A percentile compares a stretch with the other conserved stretches of the same genome.
Conservation (phyloP, 1,139 yeast species). For the Arxiozyma telluris region DNA sequence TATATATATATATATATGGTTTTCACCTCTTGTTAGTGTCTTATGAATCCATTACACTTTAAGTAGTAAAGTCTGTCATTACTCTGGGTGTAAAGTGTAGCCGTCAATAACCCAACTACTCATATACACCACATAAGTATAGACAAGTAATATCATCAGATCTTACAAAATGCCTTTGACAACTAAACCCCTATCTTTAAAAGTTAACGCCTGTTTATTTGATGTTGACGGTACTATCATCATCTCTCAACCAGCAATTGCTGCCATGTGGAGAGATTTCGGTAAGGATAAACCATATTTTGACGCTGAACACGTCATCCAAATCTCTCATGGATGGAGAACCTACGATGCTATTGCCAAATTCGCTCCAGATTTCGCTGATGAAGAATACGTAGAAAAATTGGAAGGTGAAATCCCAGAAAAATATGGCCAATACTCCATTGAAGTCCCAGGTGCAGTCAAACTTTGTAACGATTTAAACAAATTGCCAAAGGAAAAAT, state of each 20-base stretch:
- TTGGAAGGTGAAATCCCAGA: constrained; percentile 68
- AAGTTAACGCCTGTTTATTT: constrained; percentile 43
- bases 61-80: no score
- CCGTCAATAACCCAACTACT: neutral
- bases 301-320: constrained; percentile 59
- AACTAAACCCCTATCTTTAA: constrained; percentile 25
- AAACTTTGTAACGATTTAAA: constrained; percentile 38
- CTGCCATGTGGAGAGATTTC: constrained; percentile 70
- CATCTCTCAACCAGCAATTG: constrained; percentile 73
- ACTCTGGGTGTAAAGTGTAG: no score
- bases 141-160: neutral
- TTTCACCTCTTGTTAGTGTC: no score
- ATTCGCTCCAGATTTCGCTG: constrained; percentile 69
- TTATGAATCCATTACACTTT: no score
- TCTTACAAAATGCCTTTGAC: constrained; percentile 17
- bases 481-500: constrained; percentile 39
- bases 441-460: constrained; percentile 69
- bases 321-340: constrained; percentile 76
- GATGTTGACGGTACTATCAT: constrained; percentile 84
- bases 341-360: constrained; percentile 67
- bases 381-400: constrained; percentile 53
- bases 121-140: neutral
- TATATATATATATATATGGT: no score
- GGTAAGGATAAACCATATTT: constrained; percentile 63
- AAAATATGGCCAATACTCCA: constrained; percentile 61